Percentiles rank a stretch among this genome's conserved stretches.
These are phyloP conservation scores for Rhamnella rubrinervis DNA, from an alignment of 331 rosid species.

Conservation along the genomic window DNA sequence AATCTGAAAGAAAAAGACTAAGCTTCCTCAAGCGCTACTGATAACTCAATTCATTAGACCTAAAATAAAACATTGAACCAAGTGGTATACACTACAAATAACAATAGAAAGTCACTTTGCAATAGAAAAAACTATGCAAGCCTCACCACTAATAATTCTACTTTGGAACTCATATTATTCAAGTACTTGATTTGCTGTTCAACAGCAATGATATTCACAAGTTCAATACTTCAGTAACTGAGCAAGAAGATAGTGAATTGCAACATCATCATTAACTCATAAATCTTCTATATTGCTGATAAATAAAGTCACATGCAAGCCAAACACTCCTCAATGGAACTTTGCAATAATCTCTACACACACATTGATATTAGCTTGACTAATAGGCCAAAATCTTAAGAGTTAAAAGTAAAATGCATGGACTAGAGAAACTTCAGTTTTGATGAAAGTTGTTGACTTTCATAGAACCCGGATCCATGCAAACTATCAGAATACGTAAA, in stretches of 20 bases:
- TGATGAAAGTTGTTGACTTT: too few species aligned
- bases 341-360: too few species aligned
- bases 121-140: slow-evolving; percentile 9
- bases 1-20: slow-evolving; percentile 56
- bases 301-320: too few species aligned
- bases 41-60: slow-evolving; percentile 3
- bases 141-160: slow-evolving; percentile 3
- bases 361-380: too few species aligned
- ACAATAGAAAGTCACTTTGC: background rate
- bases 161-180: slow-evolving; percentile 1
- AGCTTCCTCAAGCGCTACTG: slow-evolving; percentile 24
- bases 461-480: background rate
- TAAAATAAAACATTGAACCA: background rate
- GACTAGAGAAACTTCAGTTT: too few species aligned
- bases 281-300: background rate
- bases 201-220: slow-evolving; percentile 8
- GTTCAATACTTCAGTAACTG: background rate
- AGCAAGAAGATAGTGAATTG: background rate
- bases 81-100: too few species aligned
- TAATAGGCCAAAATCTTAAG: too few species aligned
- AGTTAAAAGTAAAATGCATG: too few species aligned
- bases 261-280: background rate
- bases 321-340: too few species aligned
- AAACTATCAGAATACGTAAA: background rate
- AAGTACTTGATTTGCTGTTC: slow-evolving; percentile 5